These are phyloP conservation scores for Clonostachys byssicola DNA, from an alignment of 2,329 filamentous ascomycete genomes.

Conservation along the genomic window DNA sequence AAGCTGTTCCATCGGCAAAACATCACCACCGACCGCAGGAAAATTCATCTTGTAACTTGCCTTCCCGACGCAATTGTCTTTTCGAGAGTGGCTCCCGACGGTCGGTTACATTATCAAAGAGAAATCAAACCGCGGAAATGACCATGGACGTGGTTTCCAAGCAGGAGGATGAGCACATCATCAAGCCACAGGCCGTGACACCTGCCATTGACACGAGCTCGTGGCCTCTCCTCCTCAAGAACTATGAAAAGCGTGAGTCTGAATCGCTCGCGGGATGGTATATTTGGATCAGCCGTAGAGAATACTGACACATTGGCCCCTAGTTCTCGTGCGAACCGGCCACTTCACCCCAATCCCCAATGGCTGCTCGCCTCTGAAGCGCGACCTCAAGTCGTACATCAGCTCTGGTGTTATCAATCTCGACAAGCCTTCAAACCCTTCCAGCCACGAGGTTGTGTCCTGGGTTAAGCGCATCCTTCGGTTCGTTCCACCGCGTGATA, in stretches of 20 bases:
- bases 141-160: slow-evolving; percentile 7
- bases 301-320: slow-evolving; percentile 5
- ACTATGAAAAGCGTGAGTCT: slow-evolving; percentile 83
- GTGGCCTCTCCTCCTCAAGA: slow-evolving; percentile 93
- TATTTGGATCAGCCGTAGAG: slow-evolving; percentile 12
- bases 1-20: no score
- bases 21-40: no score
- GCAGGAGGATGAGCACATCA: slow-evolving; percentile 69
- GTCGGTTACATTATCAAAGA: background rate
- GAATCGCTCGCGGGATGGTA: background rate
- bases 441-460: slow-evolving; percentile 96
- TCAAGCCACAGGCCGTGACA: slow-evolving; percentile 84
- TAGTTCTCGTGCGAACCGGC: slow-evolving; percentile 86
- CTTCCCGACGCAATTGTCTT: background rate
- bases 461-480: slow-evolving; percentile 98
- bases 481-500: slow-evolving; percentile 37
- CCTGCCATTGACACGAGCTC: slow-evolving; percentile 79
- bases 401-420: slow-evolving; percentile 98
- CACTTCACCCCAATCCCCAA: slow-evolving; percentile 97
- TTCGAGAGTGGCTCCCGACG: background rate
- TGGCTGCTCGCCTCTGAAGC: slow-evolving; percentile 85
- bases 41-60: background rate
- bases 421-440: slow-evolving; percentile 82
- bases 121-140: slow-evolving; percentile 27
- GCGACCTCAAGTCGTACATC: slow-evolving; percentile 95